phyloP scores from a whole-genome alignment of 345 rosid species.

The Toxicodendron radicans region DNA sequence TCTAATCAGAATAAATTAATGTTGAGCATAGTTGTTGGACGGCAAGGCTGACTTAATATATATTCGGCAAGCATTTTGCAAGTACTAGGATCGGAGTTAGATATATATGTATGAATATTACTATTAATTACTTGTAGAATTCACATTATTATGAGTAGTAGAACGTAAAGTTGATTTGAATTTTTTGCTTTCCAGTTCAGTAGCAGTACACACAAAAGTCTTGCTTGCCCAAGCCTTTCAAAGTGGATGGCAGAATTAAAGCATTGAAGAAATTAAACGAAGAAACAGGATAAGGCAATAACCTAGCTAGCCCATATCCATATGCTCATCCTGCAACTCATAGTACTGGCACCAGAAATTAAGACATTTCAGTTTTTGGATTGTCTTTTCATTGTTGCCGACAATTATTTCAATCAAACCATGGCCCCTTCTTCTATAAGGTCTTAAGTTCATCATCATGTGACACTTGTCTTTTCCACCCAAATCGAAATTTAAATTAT shows the following conservation, averaged over 20 bases:
- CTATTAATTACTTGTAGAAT: neutral
- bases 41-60: neutral
- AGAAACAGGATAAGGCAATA: neutral
- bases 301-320: neutral
- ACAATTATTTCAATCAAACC: neutral
- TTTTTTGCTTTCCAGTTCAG: neutral
- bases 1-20: no score
- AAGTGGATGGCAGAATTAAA: slow-evolving; percentile 3
- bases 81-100: no score
- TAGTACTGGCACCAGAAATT: neutral
- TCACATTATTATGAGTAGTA: no score
- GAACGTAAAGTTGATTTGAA: neutral
- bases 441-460: neutral
- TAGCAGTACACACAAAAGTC: neutral
- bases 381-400: slow-evolving; percentile 9
- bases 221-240: neutral
- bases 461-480: slow-evolving; percentile 15
- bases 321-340: neutral
- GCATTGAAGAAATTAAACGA: neutral
- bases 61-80: neutral
- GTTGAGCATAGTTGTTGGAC: no score
- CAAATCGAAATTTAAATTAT: no score
- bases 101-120: no score
- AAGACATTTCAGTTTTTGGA: neutral
- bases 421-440: neutral